phyloP scores from a whole-genome alignment of 352 stramenopile genomes.

The Pilasporangium apinafurcum region DNA sequence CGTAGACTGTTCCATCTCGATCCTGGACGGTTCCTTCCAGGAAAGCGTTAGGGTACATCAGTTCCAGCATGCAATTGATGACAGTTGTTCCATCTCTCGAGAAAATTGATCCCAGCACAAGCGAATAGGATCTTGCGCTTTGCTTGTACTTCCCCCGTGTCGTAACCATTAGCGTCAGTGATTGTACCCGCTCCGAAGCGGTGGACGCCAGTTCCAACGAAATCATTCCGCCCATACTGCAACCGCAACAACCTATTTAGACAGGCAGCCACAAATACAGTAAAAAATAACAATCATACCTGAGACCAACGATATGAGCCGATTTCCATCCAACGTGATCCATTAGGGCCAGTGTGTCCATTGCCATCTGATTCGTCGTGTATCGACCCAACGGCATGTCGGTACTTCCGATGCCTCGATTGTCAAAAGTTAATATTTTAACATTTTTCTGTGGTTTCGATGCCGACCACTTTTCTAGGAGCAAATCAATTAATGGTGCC shows the following conservation, averaged over 20 bases:
- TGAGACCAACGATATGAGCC: slow-evolving; percentile 35
- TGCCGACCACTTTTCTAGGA: slow-evolving; percentile 11
- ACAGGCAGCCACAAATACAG: too few relatives aligned
- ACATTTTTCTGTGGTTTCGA: slow-evolving; percentile 7
- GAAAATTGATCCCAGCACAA: slow-evolving; percentile 29
- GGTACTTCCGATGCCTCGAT: slow-evolving; percentile 29
- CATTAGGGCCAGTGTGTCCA: slow-evolving; percentile 48
- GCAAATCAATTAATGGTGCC: slow-evolving; percentile 9
- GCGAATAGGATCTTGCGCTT: slow-evolving; percentile 20
- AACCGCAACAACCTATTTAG: too few relatives aligned
- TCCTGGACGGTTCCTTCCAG: slow-evolving; percentile 22
- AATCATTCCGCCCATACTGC: slow-evolving; percentile 52
- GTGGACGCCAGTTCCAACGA: slow-evolving; percentile 37
- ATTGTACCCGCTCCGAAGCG: slow-evolving; percentile 36
- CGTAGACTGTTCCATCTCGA: slow-evolving; percentile 17
- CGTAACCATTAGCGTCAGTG: slow-evolving; percentile 45
- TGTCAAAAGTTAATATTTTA: slow-evolving; percentile 37
- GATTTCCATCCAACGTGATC: slow-evolving; percentile 41
- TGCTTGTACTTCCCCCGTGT: slow-evolving; percentile 38
- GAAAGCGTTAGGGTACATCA: slow-evolving; percentile 30
- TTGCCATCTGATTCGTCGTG: slow-evolving; percentile 50
- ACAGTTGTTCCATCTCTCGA: slow-evolving; percentile 23
- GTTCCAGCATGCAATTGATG: slow-evolving; percentile 24
- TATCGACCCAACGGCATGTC: slow-evolving; percentile 49
- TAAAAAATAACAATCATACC: too few relatives aligned